phyloP scores from a whole-genome alignment of 345 rosid genomes.

The Citrus medica region DNA sequence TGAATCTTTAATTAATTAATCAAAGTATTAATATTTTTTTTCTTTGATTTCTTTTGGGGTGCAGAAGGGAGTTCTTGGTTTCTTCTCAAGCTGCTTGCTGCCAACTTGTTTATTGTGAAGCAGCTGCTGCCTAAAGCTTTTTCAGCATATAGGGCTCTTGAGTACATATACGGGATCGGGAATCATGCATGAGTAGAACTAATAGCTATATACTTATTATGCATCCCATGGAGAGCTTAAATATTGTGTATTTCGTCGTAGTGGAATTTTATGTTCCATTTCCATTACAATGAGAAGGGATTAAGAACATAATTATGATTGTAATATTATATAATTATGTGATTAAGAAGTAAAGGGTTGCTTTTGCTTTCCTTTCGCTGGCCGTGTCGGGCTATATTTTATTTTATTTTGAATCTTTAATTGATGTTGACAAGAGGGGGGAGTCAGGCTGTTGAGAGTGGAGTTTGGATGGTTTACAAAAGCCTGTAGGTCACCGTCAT shows the following conservation, averaged over 20 bases:
- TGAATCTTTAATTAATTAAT: not conserved
- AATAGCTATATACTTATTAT: not conserved
- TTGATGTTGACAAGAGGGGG: not conserved
- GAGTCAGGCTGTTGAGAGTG: not conserved
- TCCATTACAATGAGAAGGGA: not conserved
- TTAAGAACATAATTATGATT: not conserved
- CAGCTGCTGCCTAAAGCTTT: not conserved
- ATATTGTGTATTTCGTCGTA: not conserved
- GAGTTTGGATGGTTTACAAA: not conserved
- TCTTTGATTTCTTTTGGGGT: not conserved
- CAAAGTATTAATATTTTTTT: no score
- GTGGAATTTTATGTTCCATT: not conserved
- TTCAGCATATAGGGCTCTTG: no score
- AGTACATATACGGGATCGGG: not conserved
- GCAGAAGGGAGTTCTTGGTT: conserved; percentile 76
- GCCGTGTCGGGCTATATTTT: not conserved
- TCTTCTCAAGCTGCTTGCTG: conserved; percentile 76
- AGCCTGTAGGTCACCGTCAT: not conserved
- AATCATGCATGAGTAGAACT: not conserved
- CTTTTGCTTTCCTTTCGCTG: not conserved
- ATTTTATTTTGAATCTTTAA: not conserved
- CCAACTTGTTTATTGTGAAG: conserved; percentile 54
- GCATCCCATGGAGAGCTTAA: not conserved
- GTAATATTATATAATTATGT: not conserved
- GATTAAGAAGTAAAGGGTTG: not conserved